Conservation (phyloP, 441 rosid species). For the Manihot esculenta region DNA sequence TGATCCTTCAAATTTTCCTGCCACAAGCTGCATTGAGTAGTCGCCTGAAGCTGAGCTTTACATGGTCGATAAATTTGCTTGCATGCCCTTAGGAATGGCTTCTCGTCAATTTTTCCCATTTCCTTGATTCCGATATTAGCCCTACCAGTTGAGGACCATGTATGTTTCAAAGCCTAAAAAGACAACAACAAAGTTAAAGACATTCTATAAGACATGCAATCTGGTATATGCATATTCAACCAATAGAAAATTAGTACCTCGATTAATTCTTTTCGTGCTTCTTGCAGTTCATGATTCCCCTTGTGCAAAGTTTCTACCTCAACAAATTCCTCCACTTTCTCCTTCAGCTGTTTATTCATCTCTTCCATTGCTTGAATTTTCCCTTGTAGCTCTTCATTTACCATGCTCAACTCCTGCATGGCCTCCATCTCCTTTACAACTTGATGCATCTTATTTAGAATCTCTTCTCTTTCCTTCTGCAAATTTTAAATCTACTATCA, state of each 20-base stretch:
- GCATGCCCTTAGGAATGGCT: conserved; percentile 56
- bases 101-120: conserved; percentile 75
- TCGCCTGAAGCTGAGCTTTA: conserved; percentile 51
- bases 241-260: too few relatives aligned
- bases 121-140: conserved; percentile 60
- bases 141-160: conserved; percentile 28
- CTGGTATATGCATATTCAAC: too few relatives aligned
- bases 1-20: conserved; percentile 63
- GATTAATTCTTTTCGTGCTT: conserved; percentile 62
- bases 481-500: too few relatives aligned
- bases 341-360: conserved; percentile 56
- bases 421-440: conserved; percentile 67
- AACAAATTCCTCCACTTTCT: conserved; percentile 51
- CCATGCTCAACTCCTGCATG: conserved; percentile 86
- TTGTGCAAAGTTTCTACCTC: conserved; percentile 29
- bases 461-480: conserved; percentile 75
- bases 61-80: too few relatives aligned
- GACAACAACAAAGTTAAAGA: neutral
- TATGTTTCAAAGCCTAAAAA: conserved; percentile 61
- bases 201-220: neutral
- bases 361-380: conserved; percentile 73
- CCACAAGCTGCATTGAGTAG: conserved; percentile 66
- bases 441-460: conserved; percentile 54
- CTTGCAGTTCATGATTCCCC: conserved; percentile 76
- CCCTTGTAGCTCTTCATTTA: conserved; percentile 79